Evolutionary conservation across 2,329 filamentous ascomycete genomes (phyloP).

Genomic region (Fusarium buharicum): DNA sequence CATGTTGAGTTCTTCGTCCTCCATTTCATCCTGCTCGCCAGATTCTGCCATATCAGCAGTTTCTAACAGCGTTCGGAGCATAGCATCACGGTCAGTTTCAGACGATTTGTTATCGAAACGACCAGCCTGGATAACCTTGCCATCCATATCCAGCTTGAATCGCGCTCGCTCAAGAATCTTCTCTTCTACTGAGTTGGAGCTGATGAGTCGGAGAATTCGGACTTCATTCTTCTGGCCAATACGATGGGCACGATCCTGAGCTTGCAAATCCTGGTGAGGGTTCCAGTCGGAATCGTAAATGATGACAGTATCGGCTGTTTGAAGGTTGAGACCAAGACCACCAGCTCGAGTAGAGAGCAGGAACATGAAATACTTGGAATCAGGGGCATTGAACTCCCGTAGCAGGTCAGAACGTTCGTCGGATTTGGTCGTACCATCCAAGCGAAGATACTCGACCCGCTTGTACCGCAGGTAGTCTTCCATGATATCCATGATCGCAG

Average conservation of each 20-base stretch:
- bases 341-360: slow-evolving; percentile 97
- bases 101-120: slow-evolving; percentile 99
- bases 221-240: slow-evolving; percentile 99
- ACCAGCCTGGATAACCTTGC: slow-evolving; percentile 98
- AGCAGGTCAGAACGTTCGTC: slow-evolving; percentile 95
- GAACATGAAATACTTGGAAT: slow-evolving; percentile 97
- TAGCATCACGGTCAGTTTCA: slow-evolving; percentile 96
- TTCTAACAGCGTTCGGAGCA: slow-evolving; percentile 92
- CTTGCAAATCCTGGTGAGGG: slow-evolving; percentile 98
- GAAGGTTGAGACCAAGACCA: slow-evolving; percentile 95
- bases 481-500: slow-evolving; percentile 99
- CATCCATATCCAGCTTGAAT: slow-evolving; percentile 99
- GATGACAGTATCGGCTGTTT: slow-evolving; percentile 98
- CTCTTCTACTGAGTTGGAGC: slow-evolving; percentile 96
- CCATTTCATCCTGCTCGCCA: slow-evolving; percentile 93
- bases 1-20: slow-evolving; percentile 95
- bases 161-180: slow-evolving; percentile 97
- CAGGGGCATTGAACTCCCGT: slow-evolving; percentile 86
- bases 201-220: slow-evolving; percentile 93
- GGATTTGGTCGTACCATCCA: slow-evolving; percentile 97
- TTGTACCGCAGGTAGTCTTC: slow-evolving; percentile 93
- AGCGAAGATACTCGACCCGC: slow-evolving; percentile 84
- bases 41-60: slow-evolving; percentile 75
- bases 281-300: slow-evolving; percentile 99
- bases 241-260: slow-evolving; percentile 99